These are phyloP conservation scores for Chlorella sp. DNA, from an alignment of 139 green algal genomes.

Conservation along the genomic window DNA sequence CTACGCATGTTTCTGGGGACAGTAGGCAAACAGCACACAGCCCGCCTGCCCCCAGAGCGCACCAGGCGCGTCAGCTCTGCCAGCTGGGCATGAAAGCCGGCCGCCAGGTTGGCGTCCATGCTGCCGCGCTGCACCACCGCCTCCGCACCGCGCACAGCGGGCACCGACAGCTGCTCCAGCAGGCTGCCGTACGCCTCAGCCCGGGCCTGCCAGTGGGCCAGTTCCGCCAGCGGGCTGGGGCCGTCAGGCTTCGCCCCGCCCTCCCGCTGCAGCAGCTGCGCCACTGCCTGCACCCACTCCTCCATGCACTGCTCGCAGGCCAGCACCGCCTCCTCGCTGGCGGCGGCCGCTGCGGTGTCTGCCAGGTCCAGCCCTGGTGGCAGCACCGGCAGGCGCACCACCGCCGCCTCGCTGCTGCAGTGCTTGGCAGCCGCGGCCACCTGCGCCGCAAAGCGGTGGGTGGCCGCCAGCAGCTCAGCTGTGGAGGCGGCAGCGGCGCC, in stretches of 20 bases:
- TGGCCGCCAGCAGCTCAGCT: constrained; percentile 6
- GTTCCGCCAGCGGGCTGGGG: constrained; percentile 81
- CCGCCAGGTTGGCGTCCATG: constrained; percentile 79
- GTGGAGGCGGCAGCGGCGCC: background rate
- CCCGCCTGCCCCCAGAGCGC: too few species aligned
- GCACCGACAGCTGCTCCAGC: constrained; percentile 89
- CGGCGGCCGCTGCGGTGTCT: background rate
- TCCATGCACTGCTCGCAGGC: constrained; percentile 31
- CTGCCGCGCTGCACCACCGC: constrained; percentile 65
- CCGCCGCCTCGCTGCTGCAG: background rate
- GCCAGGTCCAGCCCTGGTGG: constrained; percentile 11
- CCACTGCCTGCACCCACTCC: constrained; percentile 14
- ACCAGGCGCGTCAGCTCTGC: constrained; percentile 44
- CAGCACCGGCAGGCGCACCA: background rate
- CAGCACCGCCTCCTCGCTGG: constrained; percentile 15
- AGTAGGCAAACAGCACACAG: too few species aligned
- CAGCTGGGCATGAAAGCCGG: constrained; percentile 70
- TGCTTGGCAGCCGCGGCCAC: background rate
- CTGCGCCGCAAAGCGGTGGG: background rate
- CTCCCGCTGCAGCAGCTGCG: background rate
- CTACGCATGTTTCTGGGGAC: too few species aligned
- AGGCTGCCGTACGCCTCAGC: constrained; percentile 78
- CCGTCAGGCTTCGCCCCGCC: background rate
- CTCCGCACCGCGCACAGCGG: constrained; percentile 67
- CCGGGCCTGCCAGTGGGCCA: constrained; percentile 88